Conservation (phyloP, 306 rosid species). For the Cucurbita pepo region DNA sequence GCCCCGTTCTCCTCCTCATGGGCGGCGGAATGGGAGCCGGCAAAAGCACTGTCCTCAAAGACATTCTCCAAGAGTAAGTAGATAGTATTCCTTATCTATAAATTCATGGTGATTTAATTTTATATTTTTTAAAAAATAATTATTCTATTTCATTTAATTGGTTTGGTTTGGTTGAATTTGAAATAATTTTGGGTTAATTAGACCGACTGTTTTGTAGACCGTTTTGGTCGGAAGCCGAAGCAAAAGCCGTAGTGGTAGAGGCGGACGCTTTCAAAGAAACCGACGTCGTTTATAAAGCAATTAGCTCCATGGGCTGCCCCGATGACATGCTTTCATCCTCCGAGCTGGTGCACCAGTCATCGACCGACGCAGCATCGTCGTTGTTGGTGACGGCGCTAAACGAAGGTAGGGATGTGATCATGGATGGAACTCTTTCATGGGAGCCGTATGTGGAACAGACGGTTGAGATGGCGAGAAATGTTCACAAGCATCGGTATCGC, state of each 20-base stretch:
- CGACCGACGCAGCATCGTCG: conserved; percentile 78
- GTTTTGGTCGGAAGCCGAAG: conserved; percentile 54
- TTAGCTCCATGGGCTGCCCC: conserved; percentile 55
- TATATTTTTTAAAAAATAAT: no score
- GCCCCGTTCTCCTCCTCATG: conserved; percentile 74
- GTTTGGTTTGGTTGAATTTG: no score
- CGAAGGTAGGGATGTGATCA: conserved; percentile 75
- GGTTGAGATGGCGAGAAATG: conserved; percentile 57
- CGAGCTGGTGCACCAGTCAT: conserved; percentile 75
- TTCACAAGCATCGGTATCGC: conserved; percentile 53
- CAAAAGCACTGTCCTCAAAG: conserved; percentile 81
- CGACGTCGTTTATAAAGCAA: conserved; percentile 55
- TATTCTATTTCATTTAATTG: no score
- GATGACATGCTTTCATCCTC: conserved; percentile 70
- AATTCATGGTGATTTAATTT: no score
- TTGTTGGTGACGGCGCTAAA: conserved; percentile 73
- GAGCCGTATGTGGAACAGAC: conserved; percentile 73
- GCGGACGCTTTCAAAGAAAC: conserved; percentile 92
- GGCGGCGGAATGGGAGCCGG: conserved; percentile 99
- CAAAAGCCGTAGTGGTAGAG: conserved; percentile 63
- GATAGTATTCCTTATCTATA: no score
- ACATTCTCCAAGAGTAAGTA: conserved; percentile 39
- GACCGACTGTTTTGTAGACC: conserved; percentile 17
- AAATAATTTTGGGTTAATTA: no score
- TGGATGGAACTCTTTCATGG: conserved; percentile 96